A percentile compares a stretch with the other conserved stretches of the same genome.
Conservation (phyloP, 2,329 filamentous ascomycete genomes). For the Ceratocystis destructans region DNA sequence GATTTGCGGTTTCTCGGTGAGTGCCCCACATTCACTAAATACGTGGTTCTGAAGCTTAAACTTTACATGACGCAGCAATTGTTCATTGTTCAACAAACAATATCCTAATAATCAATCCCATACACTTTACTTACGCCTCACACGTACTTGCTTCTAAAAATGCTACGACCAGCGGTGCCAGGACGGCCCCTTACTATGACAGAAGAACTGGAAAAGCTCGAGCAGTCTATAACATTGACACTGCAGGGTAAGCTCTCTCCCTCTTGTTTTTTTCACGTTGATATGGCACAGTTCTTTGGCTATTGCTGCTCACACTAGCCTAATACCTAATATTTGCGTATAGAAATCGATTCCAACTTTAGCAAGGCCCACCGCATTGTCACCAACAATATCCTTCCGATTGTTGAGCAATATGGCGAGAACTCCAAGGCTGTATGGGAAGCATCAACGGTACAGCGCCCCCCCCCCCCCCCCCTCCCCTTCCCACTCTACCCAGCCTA, state of each 20-base stretch:
- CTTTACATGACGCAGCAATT: background rate
- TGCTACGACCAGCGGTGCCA: slow-evolving; percentile 38
- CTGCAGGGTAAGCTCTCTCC: slow-evolving; percentile 54
- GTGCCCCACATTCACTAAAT: background rate
- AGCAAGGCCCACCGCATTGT: slow-evolving; percentile 93
- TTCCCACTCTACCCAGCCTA: background rate
- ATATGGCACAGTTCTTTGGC: background rate
- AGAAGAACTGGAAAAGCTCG: slow-evolving; percentile 87
- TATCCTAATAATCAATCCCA: background rate
- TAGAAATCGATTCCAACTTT: slow-evolving; percentile 98
- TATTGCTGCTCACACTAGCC: background rate
- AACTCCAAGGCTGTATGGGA: slow-evolving; percentile 94
- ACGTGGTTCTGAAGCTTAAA: background rate
- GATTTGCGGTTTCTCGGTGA: background rate
- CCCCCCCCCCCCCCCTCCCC: background rate
- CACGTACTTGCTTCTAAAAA: slow-evolving; percentile 22
- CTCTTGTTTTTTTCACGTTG: background rate
- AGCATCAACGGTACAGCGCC: slow-evolving; percentile 60
- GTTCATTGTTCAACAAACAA: background rate
- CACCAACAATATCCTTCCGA: slow-evolving; percentile 78
- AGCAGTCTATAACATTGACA: slow-evolving; percentile 92
- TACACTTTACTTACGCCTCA: background rate
- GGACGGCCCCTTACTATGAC: slow-evolving; percentile 60
- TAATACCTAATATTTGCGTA: background rate
- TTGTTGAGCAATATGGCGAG: slow-evolving; percentile 90